These are phyloP conservation scores for Monosporascus sp. DNA, from an alignment of 2,329 filamentous ascomycete species.

Conservation along the genomic window DNA sequence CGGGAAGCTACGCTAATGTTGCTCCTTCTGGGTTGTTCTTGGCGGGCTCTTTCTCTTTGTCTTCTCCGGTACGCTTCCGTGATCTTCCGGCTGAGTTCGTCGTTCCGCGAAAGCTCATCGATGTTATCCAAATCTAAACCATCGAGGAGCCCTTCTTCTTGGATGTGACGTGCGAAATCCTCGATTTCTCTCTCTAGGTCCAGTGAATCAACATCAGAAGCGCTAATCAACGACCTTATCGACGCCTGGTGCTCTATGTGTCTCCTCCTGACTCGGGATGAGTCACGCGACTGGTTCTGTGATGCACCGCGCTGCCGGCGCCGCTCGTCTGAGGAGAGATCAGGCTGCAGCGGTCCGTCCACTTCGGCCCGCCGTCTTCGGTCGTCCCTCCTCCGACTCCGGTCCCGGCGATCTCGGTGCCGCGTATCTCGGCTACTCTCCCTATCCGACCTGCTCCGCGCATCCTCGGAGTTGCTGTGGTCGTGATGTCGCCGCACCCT, in stretches of 20 bases:
- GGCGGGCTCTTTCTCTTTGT: conserved; percentile 58
- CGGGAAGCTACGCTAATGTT: conserved; percentile 35
- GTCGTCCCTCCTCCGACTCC: conserved; percentile 24
- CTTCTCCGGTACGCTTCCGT: conserved; percentile 80
- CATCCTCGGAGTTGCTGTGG: conserved; percentile 22
- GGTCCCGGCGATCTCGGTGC: conserved; percentile 18
- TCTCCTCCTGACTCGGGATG: conserved; percentile 37
- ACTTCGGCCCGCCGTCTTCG: conserved; percentile 25
- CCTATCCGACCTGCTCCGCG: conserved; percentile 29
- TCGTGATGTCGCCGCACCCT: conserved; percentile 20
- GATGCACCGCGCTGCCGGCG: conserved; percentile 40
- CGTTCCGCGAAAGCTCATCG: conserved; percentile 70
- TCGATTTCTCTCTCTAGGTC: conserved; percentile 86
- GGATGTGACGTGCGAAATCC: conserved; percentile 82
- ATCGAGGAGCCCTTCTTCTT: conserved; percentile 80
- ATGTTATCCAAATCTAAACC: conserved; percentile 86
- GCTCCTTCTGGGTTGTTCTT: conserved; percentile 41
- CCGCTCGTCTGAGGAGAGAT: conserved; percentile 30
- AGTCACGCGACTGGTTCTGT: conserved; percentile 34
- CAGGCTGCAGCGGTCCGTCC: conserved; percentile 33
- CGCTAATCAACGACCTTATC: conserved; percentile 75
- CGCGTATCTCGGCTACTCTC: conserved; percentile 23
- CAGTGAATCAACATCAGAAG: conserved; percentile 68
- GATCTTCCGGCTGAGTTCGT: conserved; percentile 85
- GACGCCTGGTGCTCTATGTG: conserved; percentile 87